A percentile compares a stretch with the other conserved stretches of the same genome.
Evolutionary conservation across 306 rosid species (phyloP).

Genomic region (Quercus suber): DNA sequence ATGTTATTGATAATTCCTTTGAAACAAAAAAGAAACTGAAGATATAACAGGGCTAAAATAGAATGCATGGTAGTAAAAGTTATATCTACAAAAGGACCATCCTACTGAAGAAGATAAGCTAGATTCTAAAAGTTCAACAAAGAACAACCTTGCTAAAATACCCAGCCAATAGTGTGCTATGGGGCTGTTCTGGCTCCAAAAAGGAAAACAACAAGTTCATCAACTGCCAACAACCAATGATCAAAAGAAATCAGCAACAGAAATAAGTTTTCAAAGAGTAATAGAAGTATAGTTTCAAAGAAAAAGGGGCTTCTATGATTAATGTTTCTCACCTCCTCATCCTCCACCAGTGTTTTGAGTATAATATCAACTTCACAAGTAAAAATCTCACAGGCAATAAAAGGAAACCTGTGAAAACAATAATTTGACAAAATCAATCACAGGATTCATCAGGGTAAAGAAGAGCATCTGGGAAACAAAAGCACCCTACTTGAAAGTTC

Average conservation of each 20-base stretch:
- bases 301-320: constrained; percentile 10
- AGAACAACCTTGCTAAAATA: constrained; percentile 91
- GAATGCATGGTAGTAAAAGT: not conserved
- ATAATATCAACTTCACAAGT: constrained; percentile 96
- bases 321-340: constrained; percentile 70
- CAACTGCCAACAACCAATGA: constrained; percentile 63
- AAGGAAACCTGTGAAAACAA: constrained; percentile 77
- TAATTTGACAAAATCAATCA: constrained; percentile 28
- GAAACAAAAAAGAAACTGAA: not conserved
- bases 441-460: constrained; percentile 6
- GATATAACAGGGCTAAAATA: not conserved
- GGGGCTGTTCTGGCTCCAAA: constrained; percentile 75
- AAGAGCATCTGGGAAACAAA: constrained; percentile 19
- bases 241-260: constrained; percentile 32
- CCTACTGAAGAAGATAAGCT: not conserved
- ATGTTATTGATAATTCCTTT: constrained; percentile 6
- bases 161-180: constrained; percentile 87
- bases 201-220: constrained; percentile 89
- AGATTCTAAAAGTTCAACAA: constrained; percentile 23
- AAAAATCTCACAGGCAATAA: constrained; percentile 93
- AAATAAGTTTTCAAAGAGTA: constrained; percentile 15
- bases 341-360: constrained; percentile 90
- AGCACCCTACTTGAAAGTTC: constrained; percentile 75
- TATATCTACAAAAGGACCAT: not conserved
- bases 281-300: not conserved